Conservation (phyloP, 2,329 filamentous ascomycete species). For the Calonectria crousiana region DNA sequence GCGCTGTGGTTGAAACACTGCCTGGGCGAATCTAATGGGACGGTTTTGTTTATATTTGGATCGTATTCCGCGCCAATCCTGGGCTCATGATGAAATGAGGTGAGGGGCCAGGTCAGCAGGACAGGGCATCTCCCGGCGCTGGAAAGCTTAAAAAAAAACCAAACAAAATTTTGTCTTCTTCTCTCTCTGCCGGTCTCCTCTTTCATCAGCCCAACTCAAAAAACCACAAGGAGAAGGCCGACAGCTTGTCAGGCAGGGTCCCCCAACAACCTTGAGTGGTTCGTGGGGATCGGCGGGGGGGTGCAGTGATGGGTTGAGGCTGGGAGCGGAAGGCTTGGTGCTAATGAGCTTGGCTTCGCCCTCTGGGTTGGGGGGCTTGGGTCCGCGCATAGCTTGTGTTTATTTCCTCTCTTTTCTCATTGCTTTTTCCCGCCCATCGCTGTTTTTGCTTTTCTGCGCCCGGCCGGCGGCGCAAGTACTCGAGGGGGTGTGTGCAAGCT, state of each 20-base stretch:
- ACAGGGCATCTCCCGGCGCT: background rate
- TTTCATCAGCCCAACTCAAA: background rate
- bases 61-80: background rate
- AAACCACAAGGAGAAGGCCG: background rate
- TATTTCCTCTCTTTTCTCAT: background rate
- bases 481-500: background rate
- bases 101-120: background rate
- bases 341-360: background rate
- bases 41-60: background rate
- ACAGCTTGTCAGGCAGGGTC: background rate
- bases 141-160: constrained; percentile 3
- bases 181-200: background rate
- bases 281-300: constrained; percentile 1
- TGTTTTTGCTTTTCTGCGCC: background rate
- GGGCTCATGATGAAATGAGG: background rate
- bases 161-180: background rate
- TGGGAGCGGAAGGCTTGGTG: background rate
- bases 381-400: background rate
- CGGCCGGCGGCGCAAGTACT: background rate
- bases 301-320: background rate
- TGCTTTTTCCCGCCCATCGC: background rate
- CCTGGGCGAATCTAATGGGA: background rate
- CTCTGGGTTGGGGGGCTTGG: background rate
- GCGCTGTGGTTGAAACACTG: background rate
- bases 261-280: background rate